phyloP scores from a whole-genome alignment of 805 yeast species.

The Tetrapisispora nanseiensis region DNA sequence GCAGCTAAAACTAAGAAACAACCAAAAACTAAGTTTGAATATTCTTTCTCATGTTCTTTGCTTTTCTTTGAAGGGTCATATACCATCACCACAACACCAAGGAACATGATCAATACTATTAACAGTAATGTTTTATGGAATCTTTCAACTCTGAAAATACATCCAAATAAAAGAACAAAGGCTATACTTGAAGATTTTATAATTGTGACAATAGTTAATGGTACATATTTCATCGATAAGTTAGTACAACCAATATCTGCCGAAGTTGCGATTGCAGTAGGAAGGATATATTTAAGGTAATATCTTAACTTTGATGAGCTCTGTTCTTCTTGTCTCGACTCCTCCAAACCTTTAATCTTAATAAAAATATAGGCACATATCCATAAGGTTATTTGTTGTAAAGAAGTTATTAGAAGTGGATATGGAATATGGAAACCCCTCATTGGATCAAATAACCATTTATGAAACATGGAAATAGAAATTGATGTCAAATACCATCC shows the following conservation, averaged over 20 bases:
- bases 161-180: conserved; percentile 83
- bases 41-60: conserved; percentile 11
- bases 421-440: conserved; percentile 65
- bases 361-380: conserved; percentile 41
- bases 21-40: conserved; percentile 38
- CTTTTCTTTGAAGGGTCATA: conserved; percentile 32
- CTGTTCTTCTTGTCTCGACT: neutral
- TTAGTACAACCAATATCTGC: conserved; percentile 94
- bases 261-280: conserved; percentile 80
- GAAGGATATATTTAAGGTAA: conserved; percentile 51
- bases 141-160: conserved; percentile 66
- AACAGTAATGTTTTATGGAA: conserved; percentile 57
- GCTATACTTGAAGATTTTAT: conserved; percentile 81
- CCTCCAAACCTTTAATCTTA: conserved; percentile 14
- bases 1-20: conserved; percentile 66
- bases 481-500: conserved; percentile 71
- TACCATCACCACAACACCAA: conserved; percentile 86
- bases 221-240: conserved; percentile 65
- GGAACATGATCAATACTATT: conserved; percentile 70
- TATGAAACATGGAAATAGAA: conserved; percentile 71
- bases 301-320: conserved; percentile 23
- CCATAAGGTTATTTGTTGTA: conserved; percentile 66
- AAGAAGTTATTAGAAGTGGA: conserved; percentile 76
- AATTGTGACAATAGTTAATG: conserved; percentile 84
- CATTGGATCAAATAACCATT: conserved; percentile 85